Evolutionary conservation across 1,284 basidiomycete genomes (phyloP).

Genomic region (Bondarzewia mesenterica): DNA sequence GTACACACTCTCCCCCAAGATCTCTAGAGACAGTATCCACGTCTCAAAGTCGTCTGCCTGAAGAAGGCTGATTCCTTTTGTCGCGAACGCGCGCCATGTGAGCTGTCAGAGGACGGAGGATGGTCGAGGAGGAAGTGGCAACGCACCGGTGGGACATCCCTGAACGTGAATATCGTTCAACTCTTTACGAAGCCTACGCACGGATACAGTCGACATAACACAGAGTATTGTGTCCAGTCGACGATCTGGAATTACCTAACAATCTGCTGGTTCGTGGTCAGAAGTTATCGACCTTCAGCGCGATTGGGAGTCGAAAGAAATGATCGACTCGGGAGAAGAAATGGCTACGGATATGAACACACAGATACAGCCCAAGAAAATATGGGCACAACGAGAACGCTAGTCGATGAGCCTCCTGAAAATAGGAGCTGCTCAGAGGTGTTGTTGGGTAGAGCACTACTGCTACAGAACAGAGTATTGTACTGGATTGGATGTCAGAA

Average conservation of each 20-base stretch:
- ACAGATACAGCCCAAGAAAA: too few species aligned
- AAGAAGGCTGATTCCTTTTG: conserved; percentile 58
- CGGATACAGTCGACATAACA: conserved; percentile 55
- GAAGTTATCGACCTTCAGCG: too few species aligned
- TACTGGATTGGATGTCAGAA: too few species aligned
- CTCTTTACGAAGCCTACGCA: conserved; percentile 65
- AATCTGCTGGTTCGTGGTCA: too few species aligned
- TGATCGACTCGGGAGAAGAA: too few species aligned
- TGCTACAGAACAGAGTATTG: too few species aligned
- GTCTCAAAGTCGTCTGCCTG: conserved; percentile 66
- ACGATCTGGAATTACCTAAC: conserved; percentile 6
- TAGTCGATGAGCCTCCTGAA: too few species aligned
- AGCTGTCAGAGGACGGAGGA: neutral
- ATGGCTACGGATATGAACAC: too few species aligned
- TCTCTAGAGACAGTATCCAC: conserved; percentile 70
- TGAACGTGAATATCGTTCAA: conserved; percentile 61
- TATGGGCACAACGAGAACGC: too few species aligned
- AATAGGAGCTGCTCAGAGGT: too few species aligned
- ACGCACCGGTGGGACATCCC: conserved; percentile 64
- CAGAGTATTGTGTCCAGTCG: neutral
- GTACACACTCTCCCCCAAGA: conserved; percentile 72
- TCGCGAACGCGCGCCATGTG: neutral
- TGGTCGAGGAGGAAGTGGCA: neutral
- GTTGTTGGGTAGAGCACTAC: too few species aligned
- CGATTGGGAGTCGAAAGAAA: too few species aligned